Conservation (phyloP, 1,139 yeast genomes). For the Hansenula sp. region DNA sequence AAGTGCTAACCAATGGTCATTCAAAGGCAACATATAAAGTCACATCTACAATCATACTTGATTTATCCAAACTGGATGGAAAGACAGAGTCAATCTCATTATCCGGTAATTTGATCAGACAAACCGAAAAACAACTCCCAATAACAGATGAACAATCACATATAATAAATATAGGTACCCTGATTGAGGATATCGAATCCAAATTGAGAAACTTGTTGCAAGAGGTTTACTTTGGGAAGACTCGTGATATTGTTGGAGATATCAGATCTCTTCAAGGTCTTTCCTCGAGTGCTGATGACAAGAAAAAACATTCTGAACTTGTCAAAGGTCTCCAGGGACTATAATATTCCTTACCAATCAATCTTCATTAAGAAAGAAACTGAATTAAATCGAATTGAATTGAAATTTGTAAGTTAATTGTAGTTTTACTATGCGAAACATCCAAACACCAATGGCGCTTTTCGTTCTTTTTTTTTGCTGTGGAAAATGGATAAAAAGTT, state of each 20-base stretch:
- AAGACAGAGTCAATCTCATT: slow-evolving; percentile 44
- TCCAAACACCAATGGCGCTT: slow-evolving; percentile 1
- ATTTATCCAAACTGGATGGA: slow-evolving; percentile 36
- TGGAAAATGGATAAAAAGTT: background rate
- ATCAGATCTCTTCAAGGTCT: slow-evolving; percentile 53
- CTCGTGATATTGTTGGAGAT: slow-evolving; percentile 79
- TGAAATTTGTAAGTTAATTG: background rate
- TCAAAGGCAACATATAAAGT: slow-evolving; percentile 60
- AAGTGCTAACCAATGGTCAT: slow-evolving; percentile 50
- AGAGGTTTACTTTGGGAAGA: slow-evolving; percentile 93
- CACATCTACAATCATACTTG: slow-evolving; percentile 86
- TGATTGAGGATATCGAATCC: slow-evolving; percentile 86
- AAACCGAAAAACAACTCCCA: slow-evolving; percentile 49
- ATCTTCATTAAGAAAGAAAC: background rate
- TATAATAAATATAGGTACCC: slow-evolving; percentile 77
- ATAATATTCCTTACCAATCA: slow-evolving; percentile 8
- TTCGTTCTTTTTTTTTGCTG: background rate
- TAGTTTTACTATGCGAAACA: background rate
- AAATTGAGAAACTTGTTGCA: slow-evolving; percentile 84
- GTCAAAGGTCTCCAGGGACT: slow-evolving; percentile 36
- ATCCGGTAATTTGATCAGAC: slow-evolving; percentile 85
- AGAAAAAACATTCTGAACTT: slow-evolving; percentile 43
- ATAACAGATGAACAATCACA: slow-evolving; percentile 52
- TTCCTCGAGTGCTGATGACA: slow-evolving; percentile 26
- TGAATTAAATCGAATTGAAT: background rate